These are phyloP conservation scores for Jackrogersella multiformis DNA, from an alignment of 495 filamentous ascomycete species.

Conservation along the genomic window DNA sequence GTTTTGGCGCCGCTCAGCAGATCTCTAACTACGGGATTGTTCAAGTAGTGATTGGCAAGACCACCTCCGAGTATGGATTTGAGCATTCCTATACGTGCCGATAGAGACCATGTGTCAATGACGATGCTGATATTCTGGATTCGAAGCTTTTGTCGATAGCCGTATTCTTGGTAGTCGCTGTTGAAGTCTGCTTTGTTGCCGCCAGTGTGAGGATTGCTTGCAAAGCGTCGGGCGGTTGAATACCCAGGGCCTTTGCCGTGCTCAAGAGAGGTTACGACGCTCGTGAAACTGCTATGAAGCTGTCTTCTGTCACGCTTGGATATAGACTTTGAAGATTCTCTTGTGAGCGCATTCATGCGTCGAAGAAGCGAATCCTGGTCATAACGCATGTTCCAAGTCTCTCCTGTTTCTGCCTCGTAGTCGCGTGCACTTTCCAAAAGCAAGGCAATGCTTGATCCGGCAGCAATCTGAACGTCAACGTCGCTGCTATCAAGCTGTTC, in stretches of 20 bases:
- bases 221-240: constrained; percentile 52
- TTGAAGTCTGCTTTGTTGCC: constrained; percentile 72
- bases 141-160: constrained; percentile 78
- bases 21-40: constrained; percentile 81
- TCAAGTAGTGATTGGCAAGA: constrained; percentile 80
- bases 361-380: constrained; percentile 69
- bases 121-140: constrained; percentile 77
- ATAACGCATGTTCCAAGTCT: constrained; percentile 55
- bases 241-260: constrained; percentile 63
- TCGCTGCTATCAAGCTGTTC: constrained; percentile 87
- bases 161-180: constrained; percentile 77
- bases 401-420: constrained; percentile 69
- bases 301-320: constrained; percentile 82
- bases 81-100: constrained; percentile 77
- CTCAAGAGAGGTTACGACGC: constrained; percentile 85
- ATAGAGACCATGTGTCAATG: constrained; percentile 93
- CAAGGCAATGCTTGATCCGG: constrained; percentile 89
- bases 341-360: constrained; percentile 60
- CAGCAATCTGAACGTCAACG: constrained; percentile 80
- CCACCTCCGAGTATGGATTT: constrained; percentile 82
- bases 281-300: constrained; percentile 79
- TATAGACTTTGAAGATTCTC: constrained; percentile 72
- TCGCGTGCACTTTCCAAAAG: constrained; percentile 83
- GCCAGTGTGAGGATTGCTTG: constrained; percentile 52
- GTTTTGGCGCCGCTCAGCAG: constrained; percentile 60